These are phyloP conservation scores for Takashimella koratensis DNA, from an alignment of 1,284 basidiomycete species.

Conservation along the genomic window DNA sequence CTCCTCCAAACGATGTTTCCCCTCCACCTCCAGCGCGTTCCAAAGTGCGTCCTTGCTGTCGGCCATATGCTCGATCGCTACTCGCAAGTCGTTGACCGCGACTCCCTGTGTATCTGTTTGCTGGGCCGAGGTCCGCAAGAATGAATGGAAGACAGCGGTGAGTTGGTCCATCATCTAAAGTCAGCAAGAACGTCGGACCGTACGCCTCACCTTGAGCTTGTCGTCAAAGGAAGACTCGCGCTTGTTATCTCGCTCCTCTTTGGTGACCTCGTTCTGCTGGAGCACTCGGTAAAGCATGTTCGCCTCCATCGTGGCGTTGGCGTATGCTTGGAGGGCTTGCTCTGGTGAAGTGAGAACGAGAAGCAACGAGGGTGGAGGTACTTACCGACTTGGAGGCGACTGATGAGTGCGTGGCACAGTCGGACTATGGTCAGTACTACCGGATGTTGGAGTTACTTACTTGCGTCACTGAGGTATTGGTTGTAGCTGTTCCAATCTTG, in stretches of 20 bases:
- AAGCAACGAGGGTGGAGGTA: neutral
- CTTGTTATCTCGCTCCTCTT: neutral
- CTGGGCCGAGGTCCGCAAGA: neutral
- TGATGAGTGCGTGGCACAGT: constrained; percentile 36
- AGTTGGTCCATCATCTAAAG: neutral
- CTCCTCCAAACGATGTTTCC: neutral
- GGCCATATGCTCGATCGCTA: neutral
- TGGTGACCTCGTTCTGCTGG: constrained; percentile 4
- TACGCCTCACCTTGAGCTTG: neutral
- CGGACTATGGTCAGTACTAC: no score
- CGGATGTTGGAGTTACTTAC: constrained; percentile 20
- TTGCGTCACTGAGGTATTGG: constrained; percentile 41
- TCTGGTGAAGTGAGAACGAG: constrained; percentile 16
- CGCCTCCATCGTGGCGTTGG: constrained; percentile 34
- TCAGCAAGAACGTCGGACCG: no score
- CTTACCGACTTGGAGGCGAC: constrained; percentile 28
- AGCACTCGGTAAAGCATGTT: constrained; percentile 25
- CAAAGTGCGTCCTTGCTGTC: neutral
- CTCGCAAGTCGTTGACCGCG: neutral
- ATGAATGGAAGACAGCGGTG: neutral
- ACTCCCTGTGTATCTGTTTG: neutral
- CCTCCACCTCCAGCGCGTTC: neutral
- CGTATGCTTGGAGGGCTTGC: constrained; percentile 24
- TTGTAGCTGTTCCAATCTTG: constrained; percentile 49
- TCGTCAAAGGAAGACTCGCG: neutral